Evolutionary conservation across 164 flowering plant genomes (phyloP).

Genomic region (Brasenia schreberi): DNA sequence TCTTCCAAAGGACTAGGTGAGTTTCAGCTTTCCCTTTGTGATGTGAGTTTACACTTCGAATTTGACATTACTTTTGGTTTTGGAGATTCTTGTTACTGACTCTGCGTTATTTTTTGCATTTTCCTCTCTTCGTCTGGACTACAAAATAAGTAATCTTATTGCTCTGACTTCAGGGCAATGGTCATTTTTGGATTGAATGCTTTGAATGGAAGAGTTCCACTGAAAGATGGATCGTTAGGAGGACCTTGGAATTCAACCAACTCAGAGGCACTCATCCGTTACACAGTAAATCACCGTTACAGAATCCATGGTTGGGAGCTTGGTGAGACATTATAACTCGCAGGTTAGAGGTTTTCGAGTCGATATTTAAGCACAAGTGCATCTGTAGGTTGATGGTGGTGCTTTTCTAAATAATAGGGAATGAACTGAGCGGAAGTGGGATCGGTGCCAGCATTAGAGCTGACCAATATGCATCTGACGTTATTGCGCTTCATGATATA

Average conservation of each 20-base stretch:
- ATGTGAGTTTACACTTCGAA: too few relatives aligned
- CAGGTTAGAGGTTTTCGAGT: not conserved
- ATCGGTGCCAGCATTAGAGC: constrained; percentile 49
- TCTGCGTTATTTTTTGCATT: too few relatives aligned
- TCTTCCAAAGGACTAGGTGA: constrained; percentile 67
- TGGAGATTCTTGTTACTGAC: too few relatives aligned
- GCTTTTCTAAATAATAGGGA: constrained; percentile 26
- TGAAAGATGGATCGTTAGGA: constrained; percentile 23
- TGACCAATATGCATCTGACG: constrained; percentile 45
- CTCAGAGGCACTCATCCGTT: constrained; percentile 56
- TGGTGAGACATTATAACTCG: constrained; percentile 25
- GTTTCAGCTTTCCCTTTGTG: not conserved
- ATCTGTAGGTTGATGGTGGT: not conserved
- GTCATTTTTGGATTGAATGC: constrained; percentile 80
- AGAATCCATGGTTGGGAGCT: constrained; percentile 85
- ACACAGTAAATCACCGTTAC: constrained; percentile 50
- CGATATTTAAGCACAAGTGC: not conserved
- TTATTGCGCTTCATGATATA: constrained; percentile 21
- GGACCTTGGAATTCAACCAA: constrained; percentile 72
- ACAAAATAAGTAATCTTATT: not conserved
- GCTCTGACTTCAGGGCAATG: constrained; percentile 37
- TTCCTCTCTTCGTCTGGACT: not conserved
- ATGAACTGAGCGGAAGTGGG: constrained; percentile 59
- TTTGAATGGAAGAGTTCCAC: constrained; percentile 37
- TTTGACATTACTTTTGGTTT: too few relatives aligned